phyloP scores from a whole-genome alignment of 2,329 filamentous ascomycete species.

The Aspergillus ruber region DNA sequence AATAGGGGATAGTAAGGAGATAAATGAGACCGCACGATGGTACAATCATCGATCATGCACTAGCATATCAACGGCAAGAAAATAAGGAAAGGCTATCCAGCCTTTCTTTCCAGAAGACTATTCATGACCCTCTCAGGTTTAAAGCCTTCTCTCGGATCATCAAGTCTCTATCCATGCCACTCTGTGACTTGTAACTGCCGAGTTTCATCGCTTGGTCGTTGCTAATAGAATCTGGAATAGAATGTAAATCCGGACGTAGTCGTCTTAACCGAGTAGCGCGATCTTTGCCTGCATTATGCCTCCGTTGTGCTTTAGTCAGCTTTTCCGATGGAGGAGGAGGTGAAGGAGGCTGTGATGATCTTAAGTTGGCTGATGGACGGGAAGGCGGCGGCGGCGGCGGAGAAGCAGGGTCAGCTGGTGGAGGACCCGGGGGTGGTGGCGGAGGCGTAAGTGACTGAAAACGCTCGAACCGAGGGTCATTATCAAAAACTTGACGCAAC shows the following conservation, averaged over 20 bases:
- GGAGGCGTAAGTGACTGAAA: slow-evolving; percentile 23
- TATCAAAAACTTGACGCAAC: slow-evolving; percentile 49
- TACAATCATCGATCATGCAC: background rate
- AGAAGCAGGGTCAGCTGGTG: slow-evolving; percentile 11
- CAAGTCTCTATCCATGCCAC: slow-evolving; percentile 28
- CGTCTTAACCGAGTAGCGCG: slow-evolving; percentile 24
- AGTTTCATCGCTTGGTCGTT: slow-evolving; percentile 24
- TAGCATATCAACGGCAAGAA: background rate
- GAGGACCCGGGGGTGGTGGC: slow-evolving; percentile 17
- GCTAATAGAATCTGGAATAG: slow-evolving; percentile 20
- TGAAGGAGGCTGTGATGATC: slow-evolving; percentile 3
- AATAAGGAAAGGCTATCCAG: background rate
- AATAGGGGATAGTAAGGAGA: background rate
- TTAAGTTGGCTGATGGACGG: slow-evolving; percentile 13
- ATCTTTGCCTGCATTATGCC: slow-evolving; percentile 20
- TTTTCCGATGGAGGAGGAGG: slow-evolving; percentile 13
- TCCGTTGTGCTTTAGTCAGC: slow-evolving; percentile 20
- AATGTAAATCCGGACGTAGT: slow-evolving; percentile 25
- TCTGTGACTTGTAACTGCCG: slow-evolving; percentile 24
- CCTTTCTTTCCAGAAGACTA: background rate
- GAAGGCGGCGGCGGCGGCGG: slow-evolving; percentile 17
- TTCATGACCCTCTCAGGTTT: background rate
- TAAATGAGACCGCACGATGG: background rate
- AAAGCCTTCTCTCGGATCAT: slow-evolving; percentile 16
- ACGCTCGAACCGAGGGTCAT: slow-evolving; percentile 28